Conservation (phyloP, 2,329 filamentous ascomycete genomes). For the Pezicula carpinea region DNA sequence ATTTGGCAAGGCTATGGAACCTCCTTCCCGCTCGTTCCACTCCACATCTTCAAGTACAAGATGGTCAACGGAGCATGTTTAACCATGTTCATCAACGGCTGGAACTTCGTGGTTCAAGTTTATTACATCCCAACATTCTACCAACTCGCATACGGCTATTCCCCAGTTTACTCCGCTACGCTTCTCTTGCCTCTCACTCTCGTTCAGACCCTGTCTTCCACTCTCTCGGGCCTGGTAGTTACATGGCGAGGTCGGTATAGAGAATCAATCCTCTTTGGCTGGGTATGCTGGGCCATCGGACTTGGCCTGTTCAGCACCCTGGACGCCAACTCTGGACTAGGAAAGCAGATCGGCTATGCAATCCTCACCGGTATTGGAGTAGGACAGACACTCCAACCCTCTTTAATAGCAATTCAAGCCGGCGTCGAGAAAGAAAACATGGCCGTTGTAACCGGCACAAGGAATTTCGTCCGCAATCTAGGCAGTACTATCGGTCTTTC, state of each 20-base stretch:
- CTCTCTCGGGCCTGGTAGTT: slow-evolving; percentile 46
- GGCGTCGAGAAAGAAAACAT: slow-evolving; percentile 34
- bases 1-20: slow-evolving; percentile 5
- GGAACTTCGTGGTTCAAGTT: slow-evolving; percentile 54
- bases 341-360: slow-evolving; percentile 50
- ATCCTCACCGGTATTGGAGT: slow-evolving; percentile 47
- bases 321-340: slow-evolving; percentile 40
- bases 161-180: slow-evolving; percentile 36
- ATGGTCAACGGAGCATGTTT: slow-evolving; percentile 52
- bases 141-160: slow-evolving; percentile 40
- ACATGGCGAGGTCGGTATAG: slow-evolving; percentile 48
- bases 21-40: slow-evolving; percentile 11
- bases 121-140: slow-evolving; percentile 37
- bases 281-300: slow-evolving; percentile 46
- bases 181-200: slow-evolving; percentile 40
- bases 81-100: slow-evolving; percentile 54
- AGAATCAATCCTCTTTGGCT: slow-evolving; percentile 50
- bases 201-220: slow-evolving; percentile 41
- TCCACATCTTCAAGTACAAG: slow-evolving; percentile 45
- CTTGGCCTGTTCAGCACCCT: slow-evolving; percentile 49
- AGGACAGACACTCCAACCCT: slow-evolving; percentile 47
- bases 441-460: slow-evolving; percentile 32
- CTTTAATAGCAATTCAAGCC: slow-evolving; percentile 35
- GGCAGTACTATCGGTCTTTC: slow-evolving; percentile 36
- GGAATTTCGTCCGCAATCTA: slow-evolving; percentile 36